A percentile compares a stretch with the other conserved stretches of the same genome.
These are phyloP conservation scores for Microsporum ferrugineum DNA, from an alignment of 2,329 filamentous ascomycete genomes.

Conservation along the genomic window DNA sequence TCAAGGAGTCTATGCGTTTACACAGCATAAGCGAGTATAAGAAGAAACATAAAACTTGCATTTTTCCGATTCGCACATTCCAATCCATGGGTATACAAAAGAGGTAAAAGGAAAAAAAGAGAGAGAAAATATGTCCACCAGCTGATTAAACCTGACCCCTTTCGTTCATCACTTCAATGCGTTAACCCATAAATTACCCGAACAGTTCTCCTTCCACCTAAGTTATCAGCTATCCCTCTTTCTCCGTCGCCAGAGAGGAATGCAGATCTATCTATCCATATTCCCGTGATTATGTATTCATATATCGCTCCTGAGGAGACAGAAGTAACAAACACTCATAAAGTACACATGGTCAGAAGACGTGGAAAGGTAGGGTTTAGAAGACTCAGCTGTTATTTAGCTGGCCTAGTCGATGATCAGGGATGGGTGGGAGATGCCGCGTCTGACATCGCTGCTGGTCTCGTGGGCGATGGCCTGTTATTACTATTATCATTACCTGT, in stretches of 20 bases:
- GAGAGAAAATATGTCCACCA: not conserved
- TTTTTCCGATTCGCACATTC: not conserved
- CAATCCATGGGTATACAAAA: constrained; percentile 2
- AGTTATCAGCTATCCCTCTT: not conserved
- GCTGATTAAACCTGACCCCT: not conserved
- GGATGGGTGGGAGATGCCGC: not conserved
- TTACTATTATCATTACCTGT: constrained; percentile 9
- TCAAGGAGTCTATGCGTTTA: not conserved
- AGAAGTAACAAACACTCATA: not conserved
- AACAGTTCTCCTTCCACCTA: not conserved
- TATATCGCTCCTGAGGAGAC: not conserved
- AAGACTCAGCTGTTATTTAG: not conserved
- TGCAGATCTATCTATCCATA: constrained; percentile 2
- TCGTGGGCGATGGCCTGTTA: not conserved
- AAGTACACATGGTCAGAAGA: not conserved
- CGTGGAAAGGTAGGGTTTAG: not conserved
- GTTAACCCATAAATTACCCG: not conserved
- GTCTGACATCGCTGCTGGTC: not conserved
- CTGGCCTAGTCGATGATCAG: not conserved
- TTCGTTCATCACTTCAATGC: not conserved
- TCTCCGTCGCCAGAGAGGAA: not conserved
- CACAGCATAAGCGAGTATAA: not conserved
- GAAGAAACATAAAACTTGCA: not conserved
- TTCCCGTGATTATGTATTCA: not conserved
- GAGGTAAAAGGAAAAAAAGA: not conserved